Conservation (phyloP, 345 rosid genomes). For the Camelina neglecta region DNA sequence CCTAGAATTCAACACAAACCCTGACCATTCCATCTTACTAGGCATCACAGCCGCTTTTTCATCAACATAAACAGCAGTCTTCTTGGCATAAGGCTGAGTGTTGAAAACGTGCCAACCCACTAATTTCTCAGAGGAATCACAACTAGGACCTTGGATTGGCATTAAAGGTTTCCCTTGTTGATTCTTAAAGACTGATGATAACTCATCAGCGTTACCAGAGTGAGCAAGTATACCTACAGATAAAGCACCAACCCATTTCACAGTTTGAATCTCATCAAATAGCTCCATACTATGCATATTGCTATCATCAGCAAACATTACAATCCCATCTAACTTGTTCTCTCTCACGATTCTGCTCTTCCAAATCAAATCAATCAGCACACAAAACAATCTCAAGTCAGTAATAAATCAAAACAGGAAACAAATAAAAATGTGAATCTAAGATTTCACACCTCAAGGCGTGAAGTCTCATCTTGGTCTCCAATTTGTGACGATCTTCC, state of each 20-base stretch:
- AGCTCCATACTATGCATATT: slow-evolving; percentile 97
- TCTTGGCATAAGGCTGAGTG: slow-evolving; percentile 60
- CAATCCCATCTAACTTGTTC: slow-evolving; percentile 91
- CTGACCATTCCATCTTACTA: slow-evolving; percentile 94
- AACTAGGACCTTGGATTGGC: slow-evolving; percentile 98
- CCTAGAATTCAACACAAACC: slow-evolving; percentile 89
- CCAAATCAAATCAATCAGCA: slow-evolving; percentile 17
- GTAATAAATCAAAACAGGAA: slow-evolving; percentile 3
- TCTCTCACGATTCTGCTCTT: slow-evolving; percentile 76
- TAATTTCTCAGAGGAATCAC: slow-evolving; percentile 72
- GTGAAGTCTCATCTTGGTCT: slow-evolving; percentile 79
- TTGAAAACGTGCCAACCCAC: slow-evolving; percentile 88
- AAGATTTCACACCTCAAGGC: slow-evolving; percentile 76
- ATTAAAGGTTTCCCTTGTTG: slow-evolving; percentile 43
- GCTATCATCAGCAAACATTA: slow-evolving; percentile 94
- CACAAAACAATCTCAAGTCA: slow-evolving; percentile 13
- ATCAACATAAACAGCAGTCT: slow-evolving; percentile 59
- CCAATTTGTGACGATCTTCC: slow-evolving; percentile 72
- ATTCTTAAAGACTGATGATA: slow-evolving; percentile 32
- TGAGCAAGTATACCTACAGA: slow-evolving; percentile 85
- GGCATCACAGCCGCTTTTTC: slow-evolving; percentile 80
- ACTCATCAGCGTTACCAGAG: slow-evolving; percentile 58
- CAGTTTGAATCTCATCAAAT: slow-evolving; percentile 87
- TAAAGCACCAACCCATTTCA: slow-evolving; percentile 87
- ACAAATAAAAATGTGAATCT: background rate